Percentiles rank a stretch among this genome's conserved stretches.
phyloP scores from a whole-genome alignment of 441 rosid species.

The Viola pubescens region DNA sequence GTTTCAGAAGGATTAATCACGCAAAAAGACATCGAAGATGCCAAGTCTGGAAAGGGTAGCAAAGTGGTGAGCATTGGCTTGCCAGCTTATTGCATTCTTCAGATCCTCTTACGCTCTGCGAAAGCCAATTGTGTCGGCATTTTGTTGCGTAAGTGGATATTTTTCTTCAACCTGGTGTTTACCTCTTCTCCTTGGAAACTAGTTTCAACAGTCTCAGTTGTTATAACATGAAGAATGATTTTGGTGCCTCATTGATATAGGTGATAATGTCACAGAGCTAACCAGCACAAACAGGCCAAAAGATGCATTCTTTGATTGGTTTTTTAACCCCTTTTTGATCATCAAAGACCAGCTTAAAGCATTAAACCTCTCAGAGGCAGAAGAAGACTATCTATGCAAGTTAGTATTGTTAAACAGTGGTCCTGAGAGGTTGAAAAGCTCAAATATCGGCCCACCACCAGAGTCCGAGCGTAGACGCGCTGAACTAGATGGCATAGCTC shows the following conservation, averaged over 20 bases:
- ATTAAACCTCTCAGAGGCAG: conserved; percentile 49
- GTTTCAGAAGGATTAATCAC: conserved; percentile 68
- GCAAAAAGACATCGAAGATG: conserved; percentile 65
- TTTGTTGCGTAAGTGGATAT: conserved; percentile 51
- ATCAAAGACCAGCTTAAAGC: conserved; percentile 88
- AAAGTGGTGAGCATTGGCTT: conserved; percentile 62
- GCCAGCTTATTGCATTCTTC: conserved; percentile 79
- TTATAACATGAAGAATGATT: conserved; percentile 1
- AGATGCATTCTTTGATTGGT: conserved; percentile 78
- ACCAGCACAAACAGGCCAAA: conserved; percentile 61
- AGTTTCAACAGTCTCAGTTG: neutral
- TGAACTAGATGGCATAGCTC: conserved; percentile 79
- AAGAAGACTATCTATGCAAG: conserved; percentile 77
- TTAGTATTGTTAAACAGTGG: conserved; percentile 60
- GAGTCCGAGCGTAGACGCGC: conserved; percentile 62
- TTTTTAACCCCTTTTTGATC: conserved; percentile 70
- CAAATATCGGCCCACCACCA: conserved; percentile 41
- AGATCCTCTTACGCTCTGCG: conserved; percentile 52
- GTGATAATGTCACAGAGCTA: conserved; percentile 52
- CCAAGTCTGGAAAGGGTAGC: conserved; percentile 51
- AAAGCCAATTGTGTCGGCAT: conserved; percentile 56
- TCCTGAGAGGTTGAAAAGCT: conserved; percentile 46
- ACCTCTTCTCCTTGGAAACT: neutral
- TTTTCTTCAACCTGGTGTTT: neutral
- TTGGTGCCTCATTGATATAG: conserved; percentile 27